Percentiles rank a stretch among this genome's conserved stretches.
These are phyloP conservation scores for Colletotrichum truncatum DNA, from an alignment of 2,329 filamentous ascomycete genomes.

Conservation along the genomic window DNA sequence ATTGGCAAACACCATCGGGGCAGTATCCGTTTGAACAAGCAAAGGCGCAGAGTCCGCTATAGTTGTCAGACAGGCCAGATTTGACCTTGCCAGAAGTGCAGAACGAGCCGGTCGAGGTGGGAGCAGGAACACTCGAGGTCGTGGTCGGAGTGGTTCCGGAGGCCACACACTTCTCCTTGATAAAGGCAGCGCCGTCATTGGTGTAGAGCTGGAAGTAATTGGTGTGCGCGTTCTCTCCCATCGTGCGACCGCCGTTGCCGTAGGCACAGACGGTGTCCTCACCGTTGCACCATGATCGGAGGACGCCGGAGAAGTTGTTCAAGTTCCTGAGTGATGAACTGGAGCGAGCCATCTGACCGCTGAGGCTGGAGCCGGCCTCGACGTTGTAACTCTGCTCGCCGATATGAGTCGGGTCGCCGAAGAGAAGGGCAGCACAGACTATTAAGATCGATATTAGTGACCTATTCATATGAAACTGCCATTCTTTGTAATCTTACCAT, in stretches of 20 bases:
- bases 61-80: constrained; percentile 39
- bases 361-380: constrained; percentile 34
- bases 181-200: constrained; percentile 21
- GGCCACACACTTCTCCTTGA: constrained; percentile 27
- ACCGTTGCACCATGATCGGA: constrained; percentile 44
- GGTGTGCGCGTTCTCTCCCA: constrained; percentile 41
- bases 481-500: constrained; percentile 38
- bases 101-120: constrained; percentile 22
- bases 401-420: constrained; percentile 45
- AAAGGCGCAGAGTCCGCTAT: constrained; percentile 46
- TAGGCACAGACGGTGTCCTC: constrained; percentile 50
- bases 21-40: constrained; percentile 43
- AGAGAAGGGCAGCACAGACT: constrained; percentile 44
- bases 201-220: constrained; percentile 40
- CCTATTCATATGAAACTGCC: not conserved
- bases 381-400: constrained; percentile 44
- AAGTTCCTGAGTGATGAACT: constrained; percentile 14
- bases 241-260: constrained; percentile 33
- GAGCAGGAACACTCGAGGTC: constrained; percentile 13
- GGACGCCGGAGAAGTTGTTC: constrained; percentile 16
- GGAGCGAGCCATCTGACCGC: constrained; percentile 17
- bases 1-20: constrained; percentile 44
- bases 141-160: constrained; percentile 2
- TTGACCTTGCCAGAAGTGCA: constrained; percentile 40
- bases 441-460: not conserved